Conservation (phyloP, 2,329 filamentous ascomycete genomes). For the Metarhizium guizhouense region DNA sequence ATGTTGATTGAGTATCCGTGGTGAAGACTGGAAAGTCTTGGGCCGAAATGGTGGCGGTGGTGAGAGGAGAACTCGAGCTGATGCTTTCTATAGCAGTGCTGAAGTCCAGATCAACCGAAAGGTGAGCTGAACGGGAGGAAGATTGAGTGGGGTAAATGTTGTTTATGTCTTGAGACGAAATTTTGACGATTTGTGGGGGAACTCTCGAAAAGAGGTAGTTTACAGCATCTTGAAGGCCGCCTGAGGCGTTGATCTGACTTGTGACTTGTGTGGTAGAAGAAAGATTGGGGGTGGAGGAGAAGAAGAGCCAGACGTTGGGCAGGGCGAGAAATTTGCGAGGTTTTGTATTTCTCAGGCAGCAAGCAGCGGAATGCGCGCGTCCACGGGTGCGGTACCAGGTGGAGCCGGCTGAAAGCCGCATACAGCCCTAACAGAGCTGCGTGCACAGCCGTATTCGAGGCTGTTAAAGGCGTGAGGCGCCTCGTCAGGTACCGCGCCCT, state of each 20-base stretch:
- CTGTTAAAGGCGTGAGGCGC: slow-evolving; percentile 2
- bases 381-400: slow-evolving; percentile 10
- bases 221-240: slow-evolving; percentile 50
- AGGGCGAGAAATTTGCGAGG: slow-evolving; percentile 16
- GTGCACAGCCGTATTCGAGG: neutral
- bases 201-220: slow-evolving; percentile 33
- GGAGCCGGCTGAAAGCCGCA: neutral
- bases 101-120: slow-evolving; percentile 60
- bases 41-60: slow-evolving; percentile 50
- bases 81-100: slow-evolving; percentile 48
- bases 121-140: slow-evolving; percentile 36
- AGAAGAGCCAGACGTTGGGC: slow-evolving; percentile 15
- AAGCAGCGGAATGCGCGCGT: slow-evolving; percentile 15
- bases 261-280: slow-evolving; percentile 22
- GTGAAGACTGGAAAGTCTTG: slow-evolving; percentile 69
- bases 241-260: slow-evolving; percentile 22
- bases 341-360: slow-evolving; percentile 42
- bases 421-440: neutral
- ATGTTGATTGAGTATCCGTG: slow-evolving; percentile 76
- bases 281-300: slow-evolving; percentile 22
- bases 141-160: slow-evolving; percentile 37
- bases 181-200: slow-evolving; percentile 38
- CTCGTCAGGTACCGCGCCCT: slow-evolving; percentile 12
- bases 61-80: slow-evolving; percentile 46
- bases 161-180: slow-evolving; percentile 37